Conservation (phyloP, 352 stramenopile genomes). For the Globisporangium mamillatum region DNA sequence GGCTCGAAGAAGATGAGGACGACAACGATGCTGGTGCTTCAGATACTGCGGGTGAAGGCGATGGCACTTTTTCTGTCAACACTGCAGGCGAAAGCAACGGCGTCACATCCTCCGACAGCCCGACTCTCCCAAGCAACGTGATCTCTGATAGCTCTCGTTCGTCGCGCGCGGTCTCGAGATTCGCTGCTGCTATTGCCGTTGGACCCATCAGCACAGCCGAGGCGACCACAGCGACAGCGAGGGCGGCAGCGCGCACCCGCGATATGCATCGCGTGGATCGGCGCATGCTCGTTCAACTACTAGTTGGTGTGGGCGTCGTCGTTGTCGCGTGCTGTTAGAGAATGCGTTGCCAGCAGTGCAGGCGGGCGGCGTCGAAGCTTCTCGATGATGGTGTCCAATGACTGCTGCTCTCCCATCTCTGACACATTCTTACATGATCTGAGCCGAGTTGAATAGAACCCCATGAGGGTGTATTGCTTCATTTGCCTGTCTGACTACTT, state of each 20-base stretch:
- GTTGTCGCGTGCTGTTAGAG: no score
- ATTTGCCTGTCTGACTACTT: no score
- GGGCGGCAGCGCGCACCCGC: not conserved
- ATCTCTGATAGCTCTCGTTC: constrained; percentile 9
- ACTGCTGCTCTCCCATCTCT: no score
- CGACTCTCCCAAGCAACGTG: constrained; percentile 6
- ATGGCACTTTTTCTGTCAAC: not conserved
- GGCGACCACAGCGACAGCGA: not conserved
- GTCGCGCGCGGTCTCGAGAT: not conserved
- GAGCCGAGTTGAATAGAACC: no score
- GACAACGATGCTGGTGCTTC: not conserved
- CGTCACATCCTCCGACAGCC: not conserved
- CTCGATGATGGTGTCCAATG: not conserved
- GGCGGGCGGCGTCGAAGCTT: not conserved
- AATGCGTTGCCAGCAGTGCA: not conserved
- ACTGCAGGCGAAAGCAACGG: not conserved
- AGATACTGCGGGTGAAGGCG: not conserved
- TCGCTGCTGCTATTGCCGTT: not conserved
- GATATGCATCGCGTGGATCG: not conserved
- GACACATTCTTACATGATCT: not conserved
- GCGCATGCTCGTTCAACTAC: not conserved
- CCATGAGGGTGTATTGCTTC: no score
- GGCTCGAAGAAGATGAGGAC: not conserved
- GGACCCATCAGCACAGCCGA: not conserved
- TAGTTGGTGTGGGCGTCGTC: not conserved